Evolutionary conservation across 2,329 filamentous ascomycete genomes (phyloP), one percentile per base, ranked within the genome.

Genomic region (Fusarium secorum): DNA sequence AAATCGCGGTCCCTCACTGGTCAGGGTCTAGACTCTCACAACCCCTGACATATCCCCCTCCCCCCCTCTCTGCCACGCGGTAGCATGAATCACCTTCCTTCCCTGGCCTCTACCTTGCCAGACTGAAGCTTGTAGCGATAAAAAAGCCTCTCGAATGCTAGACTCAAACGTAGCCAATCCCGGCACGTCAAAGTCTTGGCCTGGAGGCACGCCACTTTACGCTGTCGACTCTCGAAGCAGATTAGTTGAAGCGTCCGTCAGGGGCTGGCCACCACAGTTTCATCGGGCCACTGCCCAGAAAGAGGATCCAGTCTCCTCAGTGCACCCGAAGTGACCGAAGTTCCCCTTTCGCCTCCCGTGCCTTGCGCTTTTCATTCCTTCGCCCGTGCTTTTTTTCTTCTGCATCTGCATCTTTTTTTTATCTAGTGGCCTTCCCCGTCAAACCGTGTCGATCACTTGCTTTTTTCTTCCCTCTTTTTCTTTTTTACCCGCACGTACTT

Each of bases 81-180:
- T 39, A 63, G 32, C 35, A 45, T 53, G 18, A 41, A 51, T 39
- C 52, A 66, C 64, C 63, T 67, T 67, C 64, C 64, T 55, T 56
- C 38, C 56, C 42, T 24, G 63, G 63, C 44, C 36, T 38, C 15
- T 36, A 24, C 14, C 11, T 52, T 17, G 20, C 15, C 13, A 39
- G 15, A 15, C 11, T 63, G 41, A 33, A 65, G 32, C 28, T 11
- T 33, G n/a, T 11, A 22, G 32, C 26, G 46, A 54, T 56, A 39
- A 24, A 45, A 30, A 35, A 13, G 45, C 45, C 33, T 22, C 18
- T n/a, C n/a, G 6, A n/a, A n/a, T 20, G 18, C 11, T 39, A 20
- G 32, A 38, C 44, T 41, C 32, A 15, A 39, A 24, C 13, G 39
- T 8, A 28, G 18, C 60, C 60, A 65, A 59, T 62, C 36, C 26